Conservation (phyloP, 352 stramenopile species). For the Phytophthora aleatoria region DNA sequence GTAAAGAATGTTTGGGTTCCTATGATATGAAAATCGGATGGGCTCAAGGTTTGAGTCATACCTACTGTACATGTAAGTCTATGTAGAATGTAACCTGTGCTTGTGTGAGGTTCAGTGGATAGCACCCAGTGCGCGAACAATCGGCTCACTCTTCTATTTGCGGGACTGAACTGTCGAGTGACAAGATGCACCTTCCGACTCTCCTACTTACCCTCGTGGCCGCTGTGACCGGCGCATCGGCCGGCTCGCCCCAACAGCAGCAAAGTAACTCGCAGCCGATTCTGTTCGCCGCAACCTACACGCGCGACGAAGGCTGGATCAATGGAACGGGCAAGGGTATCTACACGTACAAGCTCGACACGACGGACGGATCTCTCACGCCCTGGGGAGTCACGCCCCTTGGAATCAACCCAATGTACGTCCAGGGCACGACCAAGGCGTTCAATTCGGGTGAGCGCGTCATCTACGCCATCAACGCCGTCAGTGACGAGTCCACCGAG, state of each 20-base stretch:
- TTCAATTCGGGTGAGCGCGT: conserved; percentile 33
- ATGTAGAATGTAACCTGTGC: neutral
- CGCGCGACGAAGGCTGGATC: conserved; percentile 68
- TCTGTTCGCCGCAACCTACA: conserved; percentile 66
- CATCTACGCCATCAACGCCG: conserved; percentile 67
- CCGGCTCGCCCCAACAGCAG: conserved; percentile 20
- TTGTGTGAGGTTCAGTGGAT: conserved; percentile 6
- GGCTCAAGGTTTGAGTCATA: neutral
- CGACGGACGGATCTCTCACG: conserved; percentile 44
- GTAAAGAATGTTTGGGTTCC: conserved; percentile 23
- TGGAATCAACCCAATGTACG: conserved; percentile 80
- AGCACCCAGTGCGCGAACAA: conserved; percentile 1
- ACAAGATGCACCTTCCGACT: conserved; percentile 29
- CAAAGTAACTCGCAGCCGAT: conserved; percentile 29
- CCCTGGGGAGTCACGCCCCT: conserved; percentile 41
- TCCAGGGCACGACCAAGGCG: conserved; percentile 41
- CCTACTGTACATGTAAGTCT: too few species aligned
- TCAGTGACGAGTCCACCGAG: conserved; percentile 36
- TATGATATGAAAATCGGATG: conserved; percentile 31
- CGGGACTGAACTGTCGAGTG: neutral
- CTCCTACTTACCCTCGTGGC: conserved; percentile 28
- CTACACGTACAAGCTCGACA: conserved; percentile 60
- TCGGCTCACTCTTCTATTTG: conserved; percentile 22
- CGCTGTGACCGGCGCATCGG: conserved; percentile 18
- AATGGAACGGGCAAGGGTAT: conserved; percentile 71